phyloP scores from a whole-genome alignment of 108 stramenopile species.

The Fragilaria crotonensis region DNA sequence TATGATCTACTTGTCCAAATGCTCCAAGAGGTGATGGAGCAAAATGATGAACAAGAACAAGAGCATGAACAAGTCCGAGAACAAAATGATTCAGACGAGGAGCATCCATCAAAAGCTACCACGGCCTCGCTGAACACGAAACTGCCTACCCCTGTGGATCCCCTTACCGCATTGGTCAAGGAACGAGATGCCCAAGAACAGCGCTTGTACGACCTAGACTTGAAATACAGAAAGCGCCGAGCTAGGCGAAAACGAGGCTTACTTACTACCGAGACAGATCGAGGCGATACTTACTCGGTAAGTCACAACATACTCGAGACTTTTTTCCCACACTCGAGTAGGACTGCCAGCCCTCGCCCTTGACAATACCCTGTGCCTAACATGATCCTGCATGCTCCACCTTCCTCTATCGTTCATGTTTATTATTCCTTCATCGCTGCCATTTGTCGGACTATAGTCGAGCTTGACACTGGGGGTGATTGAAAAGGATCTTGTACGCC shows the following conservation, averaged over 20 bases:
- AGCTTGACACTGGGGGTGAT: slow-evolving; percentile 43
- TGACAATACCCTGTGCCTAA: too few relatives aligned
- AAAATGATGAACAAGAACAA: slow-evolving; percentile 5
- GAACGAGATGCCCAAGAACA: slow-evolving; percentile 36
- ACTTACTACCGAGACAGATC: background rate
- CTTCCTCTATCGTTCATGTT: too few relatives aligned
- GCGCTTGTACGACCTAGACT: slow-evolving; percentile 31
- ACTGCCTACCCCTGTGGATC: slow-evolving; percentile 23
- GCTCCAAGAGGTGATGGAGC: slow-evolving; percentile 12
- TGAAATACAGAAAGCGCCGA: slow-evolving; percentile 44
- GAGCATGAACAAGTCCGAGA: background rate
- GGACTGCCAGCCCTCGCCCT: too few relatives aligned
- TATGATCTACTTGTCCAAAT: slow-evolving; percentile 18
- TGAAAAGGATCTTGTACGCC: slow-evolving; percentile 78
- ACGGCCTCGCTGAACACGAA: background rate
- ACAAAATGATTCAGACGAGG: background rate
- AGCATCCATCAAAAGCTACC: background rate
- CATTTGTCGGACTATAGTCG: background rate
- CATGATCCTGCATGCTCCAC: too few relatives aligned
- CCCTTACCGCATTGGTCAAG: slow-evolving; percentile 51
- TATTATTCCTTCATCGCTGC: background rate
- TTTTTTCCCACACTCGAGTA: too few relatives aligned
- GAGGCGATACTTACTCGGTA: background rate
- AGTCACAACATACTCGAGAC: background rate
- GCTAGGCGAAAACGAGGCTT: slow-evolving; percentile 29